phyloP scores from a whole-genome alignment of 495 filamentous ascomycete species.

The Durotheca rogersii region DNA sequence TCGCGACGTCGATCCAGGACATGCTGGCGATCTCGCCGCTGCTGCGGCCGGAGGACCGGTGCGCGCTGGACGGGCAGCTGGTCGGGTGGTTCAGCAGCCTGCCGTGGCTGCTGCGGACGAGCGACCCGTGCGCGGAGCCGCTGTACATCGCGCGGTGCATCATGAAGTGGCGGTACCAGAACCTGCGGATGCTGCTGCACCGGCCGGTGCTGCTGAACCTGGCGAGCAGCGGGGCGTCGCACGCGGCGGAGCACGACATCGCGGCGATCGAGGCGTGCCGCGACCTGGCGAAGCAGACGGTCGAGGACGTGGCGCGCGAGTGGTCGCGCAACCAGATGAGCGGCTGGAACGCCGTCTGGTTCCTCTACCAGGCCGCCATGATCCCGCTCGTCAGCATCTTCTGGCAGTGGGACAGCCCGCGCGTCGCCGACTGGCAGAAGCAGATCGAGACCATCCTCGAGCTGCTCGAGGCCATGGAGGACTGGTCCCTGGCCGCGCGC shows the following conservation, averaged over 20 bases:
- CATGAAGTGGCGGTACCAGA: conserved; percentile 82
- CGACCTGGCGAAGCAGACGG: conserved; percentile 65
- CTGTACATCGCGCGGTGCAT: conserved; percentile 68
- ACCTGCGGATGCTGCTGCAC: conserved; percentile 77
- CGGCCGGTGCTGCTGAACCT: conserved; percentile 71
- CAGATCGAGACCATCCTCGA: conserved; percentile 70
- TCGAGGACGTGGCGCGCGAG: conserved; percentile 67
- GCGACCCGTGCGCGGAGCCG: conserved; percentile 68
- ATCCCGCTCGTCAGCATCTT: conserved; percentile 73
- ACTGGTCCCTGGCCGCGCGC: conserved; percentile 70
- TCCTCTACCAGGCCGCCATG: conserved; percentile 77
- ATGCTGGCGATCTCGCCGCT: conserved; percentile 68
- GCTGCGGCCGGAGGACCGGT: conserved; percentile 63
- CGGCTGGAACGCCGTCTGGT: conserved; percentile 83
- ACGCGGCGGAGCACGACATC: conserved; percentile 65
- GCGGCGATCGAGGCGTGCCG: conserved; percentile 68
- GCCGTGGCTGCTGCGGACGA: conserved; percentile 67
- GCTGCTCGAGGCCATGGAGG: conserved; percentile 66
- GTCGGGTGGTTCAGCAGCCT: conserved; percentile 71
- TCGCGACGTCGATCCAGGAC: conserved; percentile 75
- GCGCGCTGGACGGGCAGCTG: conserved; percentile 65
- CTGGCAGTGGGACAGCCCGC: conserved; percentile 59
- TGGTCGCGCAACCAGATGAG: conserved; percentile 72
- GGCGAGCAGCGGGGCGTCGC: conserved; percentile 64
- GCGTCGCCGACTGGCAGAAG: conserved; percentile 57